phyloP scores from a whole-genome alignment of 164 flowering plant species.

The Saururus chinensis region DNA sequence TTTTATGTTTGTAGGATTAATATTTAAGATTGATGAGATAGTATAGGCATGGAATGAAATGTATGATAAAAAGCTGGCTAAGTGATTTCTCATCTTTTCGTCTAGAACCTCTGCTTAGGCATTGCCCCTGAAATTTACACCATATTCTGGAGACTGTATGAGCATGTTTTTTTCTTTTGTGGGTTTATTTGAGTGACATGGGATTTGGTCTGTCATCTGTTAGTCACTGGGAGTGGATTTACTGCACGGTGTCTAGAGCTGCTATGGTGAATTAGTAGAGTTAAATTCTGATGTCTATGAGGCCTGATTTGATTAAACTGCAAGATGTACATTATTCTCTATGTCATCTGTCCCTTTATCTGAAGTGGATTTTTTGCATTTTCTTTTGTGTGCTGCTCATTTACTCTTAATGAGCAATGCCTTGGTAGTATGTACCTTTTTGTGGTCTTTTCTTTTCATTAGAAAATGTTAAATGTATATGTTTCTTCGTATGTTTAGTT shows the following conservation, averaged over 20 bases:
- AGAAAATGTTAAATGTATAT: too few relatives aligned
- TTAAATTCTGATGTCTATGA: not conserved
- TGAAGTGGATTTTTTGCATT: too few relatives aligned
- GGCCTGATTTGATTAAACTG: not conserved
- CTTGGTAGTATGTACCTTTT: too few relatives aligned
- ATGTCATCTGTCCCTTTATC: too few relatives aligned
- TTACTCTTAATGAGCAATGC: too few relatives aligned
- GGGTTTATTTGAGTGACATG: not conserved
- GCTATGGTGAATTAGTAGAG: not conserved
- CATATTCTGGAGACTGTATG: conserved; percentile 45
- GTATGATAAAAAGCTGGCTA: conserved; percentile 64
- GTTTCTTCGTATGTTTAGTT: too few relatives aligned
- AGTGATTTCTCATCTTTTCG: conserved; percentile 58
- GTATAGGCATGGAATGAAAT: conserved; percentile 93
- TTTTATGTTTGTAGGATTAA: conserved; percentile 36
- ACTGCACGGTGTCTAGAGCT: not conserved
- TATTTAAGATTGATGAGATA: conserved; percentile 76
- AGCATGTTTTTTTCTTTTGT: too few relatives aligned
- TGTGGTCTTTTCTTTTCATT: not conserved
- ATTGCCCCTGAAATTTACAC: conserved; percentile 51
- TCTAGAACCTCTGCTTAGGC: conserved; percentile 61
- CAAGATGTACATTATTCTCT: not conserved
- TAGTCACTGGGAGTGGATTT: not conserved
- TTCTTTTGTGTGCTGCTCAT: too few relatives aligned
- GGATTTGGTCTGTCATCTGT: not conserved